Percentiles rank a stretch among this genome's conserved stretches.
These are phyloP conservation scores for Microthlaspi erraticum DNA, from an alignment of 345 rosid species.

Conservation along the genomic window DNA sequence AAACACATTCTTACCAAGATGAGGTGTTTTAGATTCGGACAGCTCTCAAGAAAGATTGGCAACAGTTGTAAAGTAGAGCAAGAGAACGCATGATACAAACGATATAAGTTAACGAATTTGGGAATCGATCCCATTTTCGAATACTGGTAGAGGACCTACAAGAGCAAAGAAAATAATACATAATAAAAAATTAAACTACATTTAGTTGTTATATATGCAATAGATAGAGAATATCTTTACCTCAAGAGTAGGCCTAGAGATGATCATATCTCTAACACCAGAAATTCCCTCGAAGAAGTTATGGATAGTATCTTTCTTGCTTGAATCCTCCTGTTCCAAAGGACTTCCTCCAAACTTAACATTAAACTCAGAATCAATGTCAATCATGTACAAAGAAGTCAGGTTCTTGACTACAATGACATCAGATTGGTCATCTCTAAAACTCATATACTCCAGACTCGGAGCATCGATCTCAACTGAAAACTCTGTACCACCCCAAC, in stretches of 20 bases:
- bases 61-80: background rate
- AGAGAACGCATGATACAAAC: background rate
- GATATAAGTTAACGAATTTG: background rate
- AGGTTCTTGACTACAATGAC: background rate
- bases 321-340: background rate
- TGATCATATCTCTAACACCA: slow-evolving; percentile 12
- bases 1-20: slow-evolving; percentile 8
- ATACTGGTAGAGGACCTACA: slow-evolving; percentile 1
- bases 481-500: too few species aligned
- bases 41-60: slow-evolving; percentile 25
- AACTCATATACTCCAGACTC: background rate
- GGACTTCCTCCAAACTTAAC: background rate
- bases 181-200: too few species aligned
- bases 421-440: background rate
- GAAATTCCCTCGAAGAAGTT: background rate
- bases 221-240: background rate
- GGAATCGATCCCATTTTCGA: background rate
- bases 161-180: background rate
- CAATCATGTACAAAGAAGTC: background rate
- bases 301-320: background rate
- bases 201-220: background rate
- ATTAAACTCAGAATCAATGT: background rate
- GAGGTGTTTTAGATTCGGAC: slow-evolving; percentile 18
- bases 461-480: slow-evolving; percentile 31
- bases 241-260: slow-evolving; percentile 1